phyloP scores from a whole-genome alignment of 2,329 filamentous ascomycete species.

The Stagonosporopsis tanaceti region DNA sequence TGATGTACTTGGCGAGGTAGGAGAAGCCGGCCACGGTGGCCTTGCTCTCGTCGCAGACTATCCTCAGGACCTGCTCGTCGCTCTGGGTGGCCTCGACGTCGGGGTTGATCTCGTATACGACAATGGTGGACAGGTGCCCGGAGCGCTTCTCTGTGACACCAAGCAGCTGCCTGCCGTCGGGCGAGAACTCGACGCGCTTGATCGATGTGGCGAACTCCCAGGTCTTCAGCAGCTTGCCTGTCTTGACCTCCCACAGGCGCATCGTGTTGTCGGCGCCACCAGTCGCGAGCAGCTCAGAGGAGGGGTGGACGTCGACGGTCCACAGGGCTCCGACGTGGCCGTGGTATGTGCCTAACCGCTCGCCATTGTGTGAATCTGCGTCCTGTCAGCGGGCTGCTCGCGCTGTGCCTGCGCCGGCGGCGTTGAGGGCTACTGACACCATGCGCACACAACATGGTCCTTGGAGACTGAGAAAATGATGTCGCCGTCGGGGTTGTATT shows the following conservation, averaged over 20 bases:
- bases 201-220: constrained; percentile 98
- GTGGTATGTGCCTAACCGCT: constrained; percentile 91
- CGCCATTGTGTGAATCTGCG: constrained; percentile 85
- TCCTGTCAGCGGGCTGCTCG: constrained; percentile 31
- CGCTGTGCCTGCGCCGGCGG: constrained; percentile 2
- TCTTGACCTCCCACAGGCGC: constrained; percentile 94
- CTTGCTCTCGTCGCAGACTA: constrained; percentile 91
- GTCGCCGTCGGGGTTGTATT: constrained; percentile 86
- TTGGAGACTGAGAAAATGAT: constrained; percentile 95
- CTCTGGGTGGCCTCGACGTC: constrained; percentile 84
- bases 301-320: constrained; percentile 97
- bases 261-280: constrained; percentile 99
- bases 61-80: constrained; percentile 82
- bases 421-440: constrained; percentile 62
- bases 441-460: constrained; percentile 95
- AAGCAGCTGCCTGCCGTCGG: constrained; percentile 88
- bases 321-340: constrained; percentile 98
- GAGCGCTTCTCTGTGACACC: constrained; percentile 99
- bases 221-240: constrained; percentile 90
- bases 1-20: constrained; percentile 93
- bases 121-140: constrained; percentile 92
- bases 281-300: constrained; percentile 88
- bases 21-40: constrained; percentile 97
- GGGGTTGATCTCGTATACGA: constrained; percentile 87
- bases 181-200: constrained; percentile 97